Percentiles rank a stretch among this genome's conserved stretches.
Evolutionary conservation across 768 basidiomycete species (phyloP).

Genomic region (Naganishia vaughanmartiniae): DNA sequence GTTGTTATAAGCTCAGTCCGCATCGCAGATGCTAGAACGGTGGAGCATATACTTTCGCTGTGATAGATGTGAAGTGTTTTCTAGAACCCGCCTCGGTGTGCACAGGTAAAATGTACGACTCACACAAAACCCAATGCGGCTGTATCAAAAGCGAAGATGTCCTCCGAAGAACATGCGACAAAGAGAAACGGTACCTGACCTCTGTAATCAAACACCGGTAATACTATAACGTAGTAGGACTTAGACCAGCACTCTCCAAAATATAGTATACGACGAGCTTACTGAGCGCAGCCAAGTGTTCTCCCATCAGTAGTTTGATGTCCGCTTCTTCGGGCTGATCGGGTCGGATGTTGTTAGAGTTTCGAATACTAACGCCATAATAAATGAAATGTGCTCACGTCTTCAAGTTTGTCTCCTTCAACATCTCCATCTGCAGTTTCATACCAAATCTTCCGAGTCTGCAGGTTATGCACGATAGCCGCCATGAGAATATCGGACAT

Average conservation of each 20-base stretch:
- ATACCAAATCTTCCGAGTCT: constrained; percentile 46
- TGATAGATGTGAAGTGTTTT: not conserved
- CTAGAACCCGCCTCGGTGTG: not conserved
- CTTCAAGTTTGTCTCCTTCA: constrained; percentile 36
- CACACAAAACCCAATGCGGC: constrained; percentile 45
- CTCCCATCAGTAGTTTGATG: not conserved
- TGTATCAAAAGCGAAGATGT: constrained; percentile 45
- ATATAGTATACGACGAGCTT: not conserved
- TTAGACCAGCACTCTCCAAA: not conserved
- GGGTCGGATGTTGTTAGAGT: not conserved
- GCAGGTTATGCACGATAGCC: constrained; percentile 46
- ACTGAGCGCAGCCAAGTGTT: constrained; percentile 13
- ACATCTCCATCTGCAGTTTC: constrained; percentile 16
- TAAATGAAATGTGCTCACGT: constrained; percentile 24
- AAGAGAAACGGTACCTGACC: constrained; percentile 46
- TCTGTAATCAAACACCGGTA: constrained; percentile 49
- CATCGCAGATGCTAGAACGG: constrained; percentile 38
- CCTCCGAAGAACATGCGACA: constrained; percentile 48
- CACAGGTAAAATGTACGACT: not conserved
- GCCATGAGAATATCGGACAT: constrained; percentile 1
- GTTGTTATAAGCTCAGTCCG: constrained; percentile 11
- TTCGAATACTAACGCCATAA: not conserved
- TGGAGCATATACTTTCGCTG: constrained; percentile 47
- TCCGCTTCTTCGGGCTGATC: constrained; percentile 9
- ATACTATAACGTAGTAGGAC: constrained; percentile 23